Evolutionary conservation across 2,329 filamentous ascomycete genomes (phyloP).

Genomic region (Sporothrix pallida): DNA sequence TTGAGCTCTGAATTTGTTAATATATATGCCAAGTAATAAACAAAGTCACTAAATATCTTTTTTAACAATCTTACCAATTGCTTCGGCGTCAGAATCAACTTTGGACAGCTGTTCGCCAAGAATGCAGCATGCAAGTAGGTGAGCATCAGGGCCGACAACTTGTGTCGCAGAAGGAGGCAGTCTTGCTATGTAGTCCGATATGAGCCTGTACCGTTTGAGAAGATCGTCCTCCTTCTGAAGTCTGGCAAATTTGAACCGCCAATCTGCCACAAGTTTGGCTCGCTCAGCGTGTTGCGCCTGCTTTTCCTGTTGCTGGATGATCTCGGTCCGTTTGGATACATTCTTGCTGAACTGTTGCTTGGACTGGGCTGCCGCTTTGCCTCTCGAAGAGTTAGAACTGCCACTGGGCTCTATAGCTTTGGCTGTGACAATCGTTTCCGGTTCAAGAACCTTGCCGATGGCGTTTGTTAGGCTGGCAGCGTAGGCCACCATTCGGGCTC

Average conservation of each 20-base stretch:
- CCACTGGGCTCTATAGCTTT: neutral
- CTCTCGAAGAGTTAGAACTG: neutral
- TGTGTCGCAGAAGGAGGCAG: slow-evolving; percentile 46
- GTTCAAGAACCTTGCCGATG: slow-evolving; percentile 65
- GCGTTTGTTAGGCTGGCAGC: slow-evolving; percentile 72
- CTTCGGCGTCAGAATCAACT: neutral
- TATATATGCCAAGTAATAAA: neutral
- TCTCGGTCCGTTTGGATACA: neutral
- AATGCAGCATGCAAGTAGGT: slow-evolving; percentile 47
- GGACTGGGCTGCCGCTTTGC: neutral
- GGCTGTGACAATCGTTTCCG: slow-evolving; percentile 64
- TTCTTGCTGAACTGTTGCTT: neutral
- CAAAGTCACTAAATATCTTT: no score
- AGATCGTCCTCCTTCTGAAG: slow-evolving; percentile 54
- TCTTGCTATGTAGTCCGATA: slow-evolving; percentile 54
- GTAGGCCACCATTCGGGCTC: slow-evolving; percentile 71
- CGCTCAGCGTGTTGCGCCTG: slow-evolving; percentile 36
- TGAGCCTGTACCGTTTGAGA: slow-evolving; percentile 55
- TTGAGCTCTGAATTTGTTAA: neutral
- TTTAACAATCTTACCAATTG: neutral
- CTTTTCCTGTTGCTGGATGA: slow-evolving; percentile 33
- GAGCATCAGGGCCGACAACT: slow-evolving; percentile 45
- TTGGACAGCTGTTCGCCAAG: slow-evolving; percentile 38
- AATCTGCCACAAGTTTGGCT: neutral
- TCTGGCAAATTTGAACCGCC: slow-evolving; percentile 47